phyloP scores from a whole-genome alignment of 768 basidiomycete genomes.

The Crepidotus variabilis region DNA sequence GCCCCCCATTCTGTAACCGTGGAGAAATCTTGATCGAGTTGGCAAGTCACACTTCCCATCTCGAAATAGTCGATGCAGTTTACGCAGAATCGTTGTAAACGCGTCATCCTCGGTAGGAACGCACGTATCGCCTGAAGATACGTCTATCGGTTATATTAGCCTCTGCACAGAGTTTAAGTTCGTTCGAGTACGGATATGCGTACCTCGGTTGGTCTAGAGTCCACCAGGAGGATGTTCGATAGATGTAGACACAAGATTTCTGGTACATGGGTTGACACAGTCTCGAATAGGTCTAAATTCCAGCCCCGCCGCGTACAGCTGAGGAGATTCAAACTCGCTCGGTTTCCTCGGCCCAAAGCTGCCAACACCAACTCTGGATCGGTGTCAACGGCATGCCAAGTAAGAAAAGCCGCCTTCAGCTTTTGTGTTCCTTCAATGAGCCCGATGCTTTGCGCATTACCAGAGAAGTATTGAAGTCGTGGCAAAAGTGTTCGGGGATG shows the following conservation, averaged over 20 bases:
- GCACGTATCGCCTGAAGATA: conserved; percentile 24
- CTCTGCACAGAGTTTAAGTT: not conserved
- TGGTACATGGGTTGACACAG: conserved; percentile 28
- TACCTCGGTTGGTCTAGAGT: conserved; percentile 27
- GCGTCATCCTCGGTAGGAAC: conserved; percentile 26
- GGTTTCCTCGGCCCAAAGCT: conserved; percentile 28
- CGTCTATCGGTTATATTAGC: conserved; percentile 6
- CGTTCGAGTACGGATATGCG: not conserved
- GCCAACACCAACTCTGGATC: conserved; percentile 25
- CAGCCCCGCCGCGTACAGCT: conserved; percentile 33
- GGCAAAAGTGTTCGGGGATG: conserved; percentile 16
- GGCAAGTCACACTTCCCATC: conserved; percentile 21
- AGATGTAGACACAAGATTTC: conserved; percentile 30
- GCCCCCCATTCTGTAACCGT: conserved; percentile 34
- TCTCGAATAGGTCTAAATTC: conserved; percentile 34
- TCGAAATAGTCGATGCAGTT: conserved; percentile 30
- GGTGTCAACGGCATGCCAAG: conserved; percentile 30
- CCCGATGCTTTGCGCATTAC: conserved; percentile 28
- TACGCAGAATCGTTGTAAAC: conserved; percentile 27
- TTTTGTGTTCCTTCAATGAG: conserved; percentile 21
- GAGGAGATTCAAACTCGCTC: conserved; percentile 29
- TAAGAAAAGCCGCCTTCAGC: conserved; percentile 32
- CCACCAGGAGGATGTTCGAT: conserved; percentile 32
- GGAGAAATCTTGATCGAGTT: conserved; percentile 30
- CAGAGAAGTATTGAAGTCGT: conserved; percentile 31